Percentiles rank a stretch among this genome's conserved stretches.
Evolutionary conservation across 331 rosid species (phyloP).

Genomic region (Phaseolus coccineus): DNA sequence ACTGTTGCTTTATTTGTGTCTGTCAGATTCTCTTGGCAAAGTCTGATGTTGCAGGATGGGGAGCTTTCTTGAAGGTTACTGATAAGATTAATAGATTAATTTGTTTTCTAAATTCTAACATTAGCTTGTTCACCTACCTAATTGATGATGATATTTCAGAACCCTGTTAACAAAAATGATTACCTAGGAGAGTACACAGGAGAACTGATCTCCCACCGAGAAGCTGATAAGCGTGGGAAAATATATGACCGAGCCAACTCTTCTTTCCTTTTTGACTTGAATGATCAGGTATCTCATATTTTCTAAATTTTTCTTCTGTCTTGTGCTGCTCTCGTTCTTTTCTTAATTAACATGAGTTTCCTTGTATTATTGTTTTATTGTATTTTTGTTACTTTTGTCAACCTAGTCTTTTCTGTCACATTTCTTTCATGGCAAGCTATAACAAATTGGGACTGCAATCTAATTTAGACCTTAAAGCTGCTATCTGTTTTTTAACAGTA

Average conservation of each 20-base stretch:
- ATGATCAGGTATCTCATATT: constrained; percentile 70
- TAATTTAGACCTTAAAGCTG: constrained; percentile 33
- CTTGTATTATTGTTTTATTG: constrained; percentile 27
- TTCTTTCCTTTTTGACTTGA: constrained; percentile 96
- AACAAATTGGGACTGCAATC: constrained; percentile 16
- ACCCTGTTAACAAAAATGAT: constrained; percentile 91
- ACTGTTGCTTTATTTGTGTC: constrained; percentile 28
- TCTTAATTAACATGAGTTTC: constrained; percentile 23
- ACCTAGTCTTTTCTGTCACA: constrained; percentile 11
- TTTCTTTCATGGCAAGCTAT: constrained; percentile 33
- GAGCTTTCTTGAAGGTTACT: constrained; percentile 94
- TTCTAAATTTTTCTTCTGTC: constrained; percentile 31
- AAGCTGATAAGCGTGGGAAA: constrained; percentile 98
- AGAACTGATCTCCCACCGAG: constrained; percentile 92
- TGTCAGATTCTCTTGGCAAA: constrained; percentile 85
- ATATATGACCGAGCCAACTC: constrained; percentile 98
- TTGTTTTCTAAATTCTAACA: constrained; percentile 14
- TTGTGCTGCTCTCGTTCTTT: background rate
- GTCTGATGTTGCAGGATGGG: constrained; percentile 99
- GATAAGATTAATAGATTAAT: constrained; percentile 32
- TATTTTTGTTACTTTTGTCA: constrained; percentile 28
- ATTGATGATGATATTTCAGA: constrained; percentile 66
- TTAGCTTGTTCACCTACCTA: constrained; percentile 43
- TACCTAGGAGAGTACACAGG: constrained; percentile 98
- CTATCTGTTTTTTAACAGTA: constrained; percentile 63